Evolutionary conservation across 495 filamentous ascomycete genomes (phyloP).

Genomic region (Chlorociboria aeruginascens): DNA sequence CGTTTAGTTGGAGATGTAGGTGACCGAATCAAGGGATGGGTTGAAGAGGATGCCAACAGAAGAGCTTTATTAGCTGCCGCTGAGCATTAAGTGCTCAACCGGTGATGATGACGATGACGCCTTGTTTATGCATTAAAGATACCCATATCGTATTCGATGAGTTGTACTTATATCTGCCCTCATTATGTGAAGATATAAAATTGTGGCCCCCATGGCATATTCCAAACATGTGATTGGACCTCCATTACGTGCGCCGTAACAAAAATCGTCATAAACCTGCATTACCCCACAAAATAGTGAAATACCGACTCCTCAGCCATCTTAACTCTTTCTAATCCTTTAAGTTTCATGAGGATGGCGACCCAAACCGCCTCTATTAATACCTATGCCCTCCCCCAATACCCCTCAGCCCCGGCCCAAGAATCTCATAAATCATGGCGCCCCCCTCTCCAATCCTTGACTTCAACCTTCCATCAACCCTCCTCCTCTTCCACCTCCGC

Average conservation of each 20-base stretch:
- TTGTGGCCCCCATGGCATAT: no score
- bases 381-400: conserved; percentile 10
- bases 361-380: conserved; percentile 4
- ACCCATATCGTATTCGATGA: no score
- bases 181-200: no score
- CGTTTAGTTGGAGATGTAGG: conserved; percentile 64
- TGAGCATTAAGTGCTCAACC: background rate
- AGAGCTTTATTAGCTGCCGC: conserved; percentile 1
- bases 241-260: no score
- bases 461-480: background rate
- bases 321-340: background rate
- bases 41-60: conserved; percentile 38
- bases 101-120: no score
- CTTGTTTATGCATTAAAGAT: no score
- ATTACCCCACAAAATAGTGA: background rate
- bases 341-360: conserved; percentile 1
- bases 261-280: background rate
- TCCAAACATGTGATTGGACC: no score
- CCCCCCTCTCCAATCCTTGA: conserved; percentile 3
- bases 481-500: no score
- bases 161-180: no score
- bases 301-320: background rate
- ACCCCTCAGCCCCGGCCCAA: background rate
- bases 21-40: conserved; percentile 58
- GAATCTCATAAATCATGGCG: conserved; percentile 10